Base-by-base conservation (phyloP, 2,329 filamentous ascomycete species). In the Arthroderma sp. region DNA sequence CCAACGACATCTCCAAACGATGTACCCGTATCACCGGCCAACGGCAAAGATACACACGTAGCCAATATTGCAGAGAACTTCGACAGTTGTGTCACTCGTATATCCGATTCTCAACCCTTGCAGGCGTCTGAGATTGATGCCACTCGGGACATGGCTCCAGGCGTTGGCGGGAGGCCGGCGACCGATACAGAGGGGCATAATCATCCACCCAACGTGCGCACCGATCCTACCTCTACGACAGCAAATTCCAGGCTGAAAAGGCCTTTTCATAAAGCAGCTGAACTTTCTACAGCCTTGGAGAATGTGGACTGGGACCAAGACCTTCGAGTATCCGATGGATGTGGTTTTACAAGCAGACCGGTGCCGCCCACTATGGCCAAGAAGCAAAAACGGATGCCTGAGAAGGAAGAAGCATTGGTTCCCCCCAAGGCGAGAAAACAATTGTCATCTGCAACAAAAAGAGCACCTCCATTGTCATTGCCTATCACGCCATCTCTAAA, bases 291-390 rank as follows among this genome's bases (percentile, higher is more conserved):
- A 4, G 40, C 32, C 10, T 44, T 33, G 11, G 36, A 36, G 28
- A 29, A 32, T 15, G 36, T 50, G 5, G 50, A 52, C 37, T 52
- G 50, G 50, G 49, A 51, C 15, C 44, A 50, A 40, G 50, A 51
- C 33, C 49, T 52, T 33, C 50, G 50, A 4, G 47, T 51, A 5
- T 40, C 47, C 10, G 37, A 42, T 3, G 42, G 44, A 28, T 22
- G 15, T 3, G 15, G 15, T 22, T 22, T 22, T 22, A 22, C 15
- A 22, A 22, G 15, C 15, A 22, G 3, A 22, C 15, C 15, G 15
- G 15, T 29, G 11, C 38, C 28, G 6, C 34, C 34, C 6, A 11
- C 22, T 30, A 28, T 1, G 7, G 5, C 30, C 41, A 31, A 49
- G 31, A 48, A 41, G 10, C 36, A 41, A 27, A 51, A 47, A 36